Base-by-base conservation (phyloP, 345 rosid species). In the Gossypium australe region DNA sequence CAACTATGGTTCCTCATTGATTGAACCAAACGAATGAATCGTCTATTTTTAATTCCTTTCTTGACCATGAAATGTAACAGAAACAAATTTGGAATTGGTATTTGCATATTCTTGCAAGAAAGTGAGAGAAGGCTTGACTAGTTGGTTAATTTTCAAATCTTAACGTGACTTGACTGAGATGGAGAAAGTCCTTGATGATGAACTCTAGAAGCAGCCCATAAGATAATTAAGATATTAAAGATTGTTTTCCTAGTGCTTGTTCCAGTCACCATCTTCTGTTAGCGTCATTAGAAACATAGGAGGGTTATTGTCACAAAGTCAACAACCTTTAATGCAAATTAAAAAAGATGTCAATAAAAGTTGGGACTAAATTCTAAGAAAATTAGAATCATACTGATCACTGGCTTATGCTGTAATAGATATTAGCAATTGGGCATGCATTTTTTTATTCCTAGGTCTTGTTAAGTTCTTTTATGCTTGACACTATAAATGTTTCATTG, bases 1-100 rank as follows among this genome's bases (percentile, higher is more conserved):
- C 47, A 66, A 66, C 48, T 45, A 67, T 48, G 71, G 27, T 51
- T 69, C 22, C 18, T 27, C 73, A 29, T 51, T 52, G 59, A 48
- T 41, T 48, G 58, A 70, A 5, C n/a, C 73, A 51, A 68, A 48
- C 14, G 13, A 48, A 20, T 29, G 45, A 20, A 52, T 38, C 16
- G 4, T 67, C 9, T 66, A 44, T 45, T 67, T 24, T 48, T 47
- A 67, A 34, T 48, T 67, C 44, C 24, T 49, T 12, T 41, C 72
- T 68, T 25, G 24, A 49, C 14, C 43, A 68, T 49, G 24, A 17
- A 69, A 69, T 51, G 58, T 12, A 16, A 51, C 38, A 2, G 41
- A 27, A 51, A 29, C 73, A 16, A n/a, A 17, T 51, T 51, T 51
- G 25, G 73, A 9, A 18, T 29, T 70, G 60, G 9, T 70, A 29